Conservation (phyloP, 768 basidiomycete species). For the Dacryopinax spathularia region DNA sequence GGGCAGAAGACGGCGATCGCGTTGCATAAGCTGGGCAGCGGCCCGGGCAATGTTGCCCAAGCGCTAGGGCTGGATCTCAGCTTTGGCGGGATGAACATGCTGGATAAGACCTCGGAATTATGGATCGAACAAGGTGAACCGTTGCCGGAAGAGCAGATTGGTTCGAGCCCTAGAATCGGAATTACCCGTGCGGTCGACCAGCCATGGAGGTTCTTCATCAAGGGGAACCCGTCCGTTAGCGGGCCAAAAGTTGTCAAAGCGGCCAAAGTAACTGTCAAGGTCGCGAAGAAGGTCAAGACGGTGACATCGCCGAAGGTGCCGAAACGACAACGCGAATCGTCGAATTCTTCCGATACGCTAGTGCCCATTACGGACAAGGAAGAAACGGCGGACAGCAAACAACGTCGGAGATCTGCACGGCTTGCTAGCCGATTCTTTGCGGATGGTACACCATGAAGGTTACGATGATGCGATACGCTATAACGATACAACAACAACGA, state of each 20-base stretch:
- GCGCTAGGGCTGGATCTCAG: background rate
- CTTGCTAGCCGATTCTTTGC: background rate
- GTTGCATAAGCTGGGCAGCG: background rate
- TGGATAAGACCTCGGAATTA: background rate
- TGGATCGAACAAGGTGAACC: background rate
- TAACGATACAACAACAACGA: background rate
- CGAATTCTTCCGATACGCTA: background rate
- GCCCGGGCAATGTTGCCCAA: background rate
- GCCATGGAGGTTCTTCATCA: slow-evolving; percentile 3
- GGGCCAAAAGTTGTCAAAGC: background rate
- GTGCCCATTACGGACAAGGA: too few species aligned
- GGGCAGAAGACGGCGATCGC: background rate
- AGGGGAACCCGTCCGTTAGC: background rate
- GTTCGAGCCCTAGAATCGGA: background rate
- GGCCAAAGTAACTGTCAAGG: background rate
- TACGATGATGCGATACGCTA: background rate
- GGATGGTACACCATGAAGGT: background rate
- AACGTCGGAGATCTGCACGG: background rate
- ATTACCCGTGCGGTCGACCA: background rate
- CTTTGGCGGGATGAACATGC: background rate
- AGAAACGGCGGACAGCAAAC: background rate
- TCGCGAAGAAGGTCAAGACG: background rate
- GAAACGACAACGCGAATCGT: background rate
- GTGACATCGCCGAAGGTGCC: background rate
- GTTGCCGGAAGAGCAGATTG: background rate